phyloP scores from a whole-genome alignment of 192 early-diverging fungal species.

The Podochytrium sp. region DNA sequence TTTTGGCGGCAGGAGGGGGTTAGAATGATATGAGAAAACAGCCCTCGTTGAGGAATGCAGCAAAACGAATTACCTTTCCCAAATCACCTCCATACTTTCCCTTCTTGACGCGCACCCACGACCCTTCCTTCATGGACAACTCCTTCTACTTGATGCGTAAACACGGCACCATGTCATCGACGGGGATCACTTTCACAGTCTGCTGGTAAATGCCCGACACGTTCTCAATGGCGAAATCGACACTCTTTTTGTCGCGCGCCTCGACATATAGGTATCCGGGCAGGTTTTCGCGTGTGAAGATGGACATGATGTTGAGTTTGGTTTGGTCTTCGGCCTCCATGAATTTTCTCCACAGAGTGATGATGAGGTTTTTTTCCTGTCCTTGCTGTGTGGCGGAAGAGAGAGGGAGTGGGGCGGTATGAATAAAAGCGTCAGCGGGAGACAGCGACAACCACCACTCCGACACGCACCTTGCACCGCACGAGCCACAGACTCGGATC shows the following conservation, averaged over 20 bases:
- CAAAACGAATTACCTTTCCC: slow-evolving; percentile 68
- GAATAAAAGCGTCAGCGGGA: background rate
- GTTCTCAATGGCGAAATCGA: slow-evolving; percentile 75
- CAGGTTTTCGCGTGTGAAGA: slow-evolving; percentile 81
- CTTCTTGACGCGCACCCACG: slow-evolving; percentile 88
- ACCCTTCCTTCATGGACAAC: slow-evolving; percentile 63
- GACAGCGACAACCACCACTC: background rate
- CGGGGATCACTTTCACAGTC: slow-evolving; percentile 80
- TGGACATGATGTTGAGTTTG: slow-evolving; percentile 77
- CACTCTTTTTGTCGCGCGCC: slow-evolving; percentile 76
- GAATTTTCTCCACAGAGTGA: slow-evolving; percentile 75
- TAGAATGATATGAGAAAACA: no score
- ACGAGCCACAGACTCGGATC: slow-evolving; percentile 94
- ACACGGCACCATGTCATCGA: slow-evolving; percentile 90
- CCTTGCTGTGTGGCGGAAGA: slow-evolving; percentile 56
- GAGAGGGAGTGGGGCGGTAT: background rate
- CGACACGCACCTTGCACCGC: slow-evolving; percentile 73
- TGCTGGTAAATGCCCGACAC: slow-evolving; percentile 74
- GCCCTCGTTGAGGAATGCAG: no score
- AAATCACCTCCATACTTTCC: slow-evolving; percentile 95
- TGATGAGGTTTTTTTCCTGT: slow-evolving; percentile 86
- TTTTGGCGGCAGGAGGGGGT: no score
- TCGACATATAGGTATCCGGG: slow-evolving; percentile 94
- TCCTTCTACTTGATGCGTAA: slow-evolving; percentile 75
- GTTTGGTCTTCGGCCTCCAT: slow-evolving; percentile 69